Base-by-base conservation (phyloP, 2,329 filamentous ascomycete species). In the Xylariaceae sp. region DNA sequence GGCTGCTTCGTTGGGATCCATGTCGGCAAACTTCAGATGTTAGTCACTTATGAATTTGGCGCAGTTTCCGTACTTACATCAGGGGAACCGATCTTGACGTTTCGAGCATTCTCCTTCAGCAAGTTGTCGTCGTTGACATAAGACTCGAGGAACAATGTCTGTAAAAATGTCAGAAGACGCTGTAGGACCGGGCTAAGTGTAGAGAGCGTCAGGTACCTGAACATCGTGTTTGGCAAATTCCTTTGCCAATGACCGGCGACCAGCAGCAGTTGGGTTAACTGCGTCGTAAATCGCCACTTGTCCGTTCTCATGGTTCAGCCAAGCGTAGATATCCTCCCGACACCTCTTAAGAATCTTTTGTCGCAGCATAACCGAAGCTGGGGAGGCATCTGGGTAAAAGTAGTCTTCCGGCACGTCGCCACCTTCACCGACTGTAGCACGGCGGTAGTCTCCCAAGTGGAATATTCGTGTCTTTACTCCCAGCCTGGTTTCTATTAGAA, bases 231-330 rank as follows among this genome's bases (percentile, higher is more conserved):
- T 97, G n/a, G 87, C 85, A 62, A 98, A 95, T 59, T 98, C 93
- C 65, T 95, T 95, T 4, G 89, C 90, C 15, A 98, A 72, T 9
- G 89, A 86, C 42, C 85, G 80, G 35, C 93, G 81, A 13, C 89
- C 90, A 43, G 78, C 81, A 16, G 88, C 83, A 16, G 93, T 83
- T 4, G 91, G 90, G 57, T 98, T 98, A 15, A 98, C 94, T 19
- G 94, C 93, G 65, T 98, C 93, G 62, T 97, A 98, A 45, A 98
- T 97, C 42, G 93, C 93, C 41, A 98, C 91, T 61, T 98, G 93
- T 11, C 93, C 93, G 55, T 97, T 97, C 59, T 97, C 93, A 53
- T 96, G 87, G 57, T 97, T 94, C 34, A 98, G 71, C 74, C 95
- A 98, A 41, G 86, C 84, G 60, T 96, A 95, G 43, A 98, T 96